Percentiles rank a stretch among this genome's conserved stretches.
Evolutionary conservation across 129 eudicot genomes (phyloP).

Genomic region (Escallonia herrerae): DNA sequence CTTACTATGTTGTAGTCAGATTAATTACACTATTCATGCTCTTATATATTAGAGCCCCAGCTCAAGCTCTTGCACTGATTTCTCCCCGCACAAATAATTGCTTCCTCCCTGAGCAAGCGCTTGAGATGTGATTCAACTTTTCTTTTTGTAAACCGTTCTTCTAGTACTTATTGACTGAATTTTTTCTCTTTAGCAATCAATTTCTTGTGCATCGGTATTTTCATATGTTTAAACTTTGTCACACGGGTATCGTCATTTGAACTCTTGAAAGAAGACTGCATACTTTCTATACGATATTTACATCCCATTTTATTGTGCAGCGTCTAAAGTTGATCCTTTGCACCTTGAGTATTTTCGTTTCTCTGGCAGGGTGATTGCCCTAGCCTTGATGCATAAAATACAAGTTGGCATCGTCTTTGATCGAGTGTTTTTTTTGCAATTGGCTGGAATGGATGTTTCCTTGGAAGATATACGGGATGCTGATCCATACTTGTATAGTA

Average conservation of each 20-base stretch:
- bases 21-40: too few species aligned
- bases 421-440: constrained; percentile 63
- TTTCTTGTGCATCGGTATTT: background rate
- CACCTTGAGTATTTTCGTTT: constrained; percentile 70
- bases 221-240: background rate
- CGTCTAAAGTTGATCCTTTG: constrained; percentile 76
- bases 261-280: background rate
- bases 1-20: too few species aligned
- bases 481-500: constrained; percentile 63
- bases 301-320: constrained; percentile 40
- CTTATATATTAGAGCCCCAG: too few species aligned
- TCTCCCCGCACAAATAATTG: too few species aligned
- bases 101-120: background rate
- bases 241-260: background rate
- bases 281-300: background rate
- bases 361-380: constrained; percentile 73
- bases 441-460: constrained; percentile 47
- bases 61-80: too few species aligned
- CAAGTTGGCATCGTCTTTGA: constrained; percentile 79
- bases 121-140: background rate
- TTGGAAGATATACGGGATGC: constrained; percentile 73
- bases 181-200: background rate
- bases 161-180: background rate
- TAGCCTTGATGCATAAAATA: constrained; percentile 82
- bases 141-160: background rate